Conservation (phyloP, 108 stramenopile species). For the Cyclotella cryptica region DNA sequence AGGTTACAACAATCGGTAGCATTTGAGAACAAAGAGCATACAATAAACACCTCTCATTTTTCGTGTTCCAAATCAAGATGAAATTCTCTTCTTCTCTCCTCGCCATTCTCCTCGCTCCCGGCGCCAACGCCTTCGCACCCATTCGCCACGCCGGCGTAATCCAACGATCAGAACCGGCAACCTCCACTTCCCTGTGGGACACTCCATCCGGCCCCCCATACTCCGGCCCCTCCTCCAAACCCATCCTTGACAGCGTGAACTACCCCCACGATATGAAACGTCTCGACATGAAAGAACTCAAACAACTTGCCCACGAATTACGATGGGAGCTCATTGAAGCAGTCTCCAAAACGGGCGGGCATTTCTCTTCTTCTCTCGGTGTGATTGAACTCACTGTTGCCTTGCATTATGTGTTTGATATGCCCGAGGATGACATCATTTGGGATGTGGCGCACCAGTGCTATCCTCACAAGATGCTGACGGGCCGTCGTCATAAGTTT, state of each 20-base stretch:
- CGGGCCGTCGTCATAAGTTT: conserved; percentile 89
- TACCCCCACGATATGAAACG: conserved; percentile 90
- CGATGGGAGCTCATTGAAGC: conserved; percentile 93
- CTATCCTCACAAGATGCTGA: conserved; percentile 98
- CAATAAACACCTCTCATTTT: no score
- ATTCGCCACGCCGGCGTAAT: background rate
- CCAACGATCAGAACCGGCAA: background rate
- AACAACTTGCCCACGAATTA: conserved; percentile 94
- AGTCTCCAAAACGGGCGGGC: conserved; percentile 98
- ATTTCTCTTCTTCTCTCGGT: conserved; percentile 93
- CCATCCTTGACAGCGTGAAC: conserved; percentile 88
- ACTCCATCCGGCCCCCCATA: conserved; percentile 74
- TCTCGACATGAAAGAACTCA: conserved; percentile 86
- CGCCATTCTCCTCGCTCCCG: background rate
- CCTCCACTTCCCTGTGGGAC: conserved; percentile 15
- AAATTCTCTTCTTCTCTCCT: background rate
- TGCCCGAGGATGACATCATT: conserved; percentile 97
- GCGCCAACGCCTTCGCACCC: background rate
- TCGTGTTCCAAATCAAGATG: background rate
- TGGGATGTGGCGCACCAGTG: conserved; percentile 99
- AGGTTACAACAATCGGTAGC: no score
- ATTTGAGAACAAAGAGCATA: no score
- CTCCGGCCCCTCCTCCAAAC: conserved; percentile 87
- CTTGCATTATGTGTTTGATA: conserved; percentile 97
- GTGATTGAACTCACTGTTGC: conserved; percentile 97